Base-by-base conservation (phyloP, 2,329 filamentous ascomycete genomes). In the Fragosphaeria purpurea region DNA sequence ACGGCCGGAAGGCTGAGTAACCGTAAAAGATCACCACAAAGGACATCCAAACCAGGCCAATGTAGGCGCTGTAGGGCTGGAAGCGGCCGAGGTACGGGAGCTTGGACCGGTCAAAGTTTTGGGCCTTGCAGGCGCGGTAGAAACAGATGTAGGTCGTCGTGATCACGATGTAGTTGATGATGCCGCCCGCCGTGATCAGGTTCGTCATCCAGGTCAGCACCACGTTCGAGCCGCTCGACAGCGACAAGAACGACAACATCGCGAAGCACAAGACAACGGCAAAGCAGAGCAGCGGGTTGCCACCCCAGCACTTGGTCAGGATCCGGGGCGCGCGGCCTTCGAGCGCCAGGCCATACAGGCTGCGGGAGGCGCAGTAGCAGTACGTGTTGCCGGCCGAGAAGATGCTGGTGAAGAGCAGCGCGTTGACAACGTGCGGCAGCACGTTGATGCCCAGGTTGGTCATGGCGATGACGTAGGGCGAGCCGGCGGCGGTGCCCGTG, bases 391-490 rank as follows among this genome's bases (percentile, higher is more conserved):
- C 78, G 4, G 79, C 79, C 41, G 73, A 77, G 54, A 82, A 74
- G 6, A 76, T 77, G 41, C 77, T 75, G 8, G 73, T 73, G 35
- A 82, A 69, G n/a, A 83, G 68, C 58, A 81, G 67, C 3, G 74
- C 77, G 59, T 82, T 82, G 62, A 82, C 76, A 40, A 91, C 77
- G 9, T 79, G 80, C 0, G 84, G 83, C 7, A 90, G 75, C 5
- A 75, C 82, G 4, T 70, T 71, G 53, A 90, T 83, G 1, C 82
- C 79, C 1, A 85, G 85, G 41, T 79, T 75, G 13, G 76, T 72
- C 44, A 84, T 81, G 32, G 85, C 85, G 54, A 89, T 85, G 53
- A 90, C 85, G 57, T 82, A 87, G 35, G 76, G 65, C 22, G 77
- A 80, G 7, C 75, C 76, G 55, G 80, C 77, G 3, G 59, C 74